Evolutionary conservation across 2,329 filamentous ascomycete genomes (phyloP).

Genomic region (Pleomassaria siparia): DNA sequence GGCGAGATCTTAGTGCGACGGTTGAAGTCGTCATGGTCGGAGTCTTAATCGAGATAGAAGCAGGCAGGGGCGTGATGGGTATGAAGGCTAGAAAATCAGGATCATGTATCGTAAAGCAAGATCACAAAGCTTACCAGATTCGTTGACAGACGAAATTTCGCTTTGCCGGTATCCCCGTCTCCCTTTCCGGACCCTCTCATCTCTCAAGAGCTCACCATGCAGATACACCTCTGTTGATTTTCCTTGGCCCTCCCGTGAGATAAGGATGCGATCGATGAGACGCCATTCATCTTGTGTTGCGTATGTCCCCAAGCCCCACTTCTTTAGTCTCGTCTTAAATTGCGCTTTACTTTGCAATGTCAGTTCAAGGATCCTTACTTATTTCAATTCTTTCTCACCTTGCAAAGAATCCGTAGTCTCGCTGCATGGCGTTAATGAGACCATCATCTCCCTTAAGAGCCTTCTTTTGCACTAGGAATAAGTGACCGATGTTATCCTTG

Average conservation of each 20-base stretch:
- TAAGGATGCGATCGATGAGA: background rate
- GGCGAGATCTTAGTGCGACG: background rate
- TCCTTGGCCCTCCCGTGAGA: background rate
- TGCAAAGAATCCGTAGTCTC: background rate
- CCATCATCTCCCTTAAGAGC: background rate
- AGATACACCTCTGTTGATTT: slow-evolving; percentile 3
- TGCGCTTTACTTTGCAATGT: slow-evolving; percentile 6
- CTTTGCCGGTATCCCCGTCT: background rate
- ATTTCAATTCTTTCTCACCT: background rate
- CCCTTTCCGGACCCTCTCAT: slow-evolving; percentile 5
- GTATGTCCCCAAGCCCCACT: slow-evolving; percentile 9
- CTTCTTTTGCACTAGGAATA: background rate
- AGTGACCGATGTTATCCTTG: background rate
- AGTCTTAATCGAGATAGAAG: background rate
- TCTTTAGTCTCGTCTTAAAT: slow-evolving; percentile 7
- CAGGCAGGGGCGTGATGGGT: background rate
- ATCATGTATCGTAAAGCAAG: background rate
- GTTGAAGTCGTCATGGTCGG: background rate
- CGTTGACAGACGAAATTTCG: background rate
- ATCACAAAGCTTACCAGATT: background rate
- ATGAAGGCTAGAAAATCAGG: background rate
- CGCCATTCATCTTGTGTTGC: slow-evolving; percentile 5
- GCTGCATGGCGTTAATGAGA: background rate
- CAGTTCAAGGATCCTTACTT: background rate
- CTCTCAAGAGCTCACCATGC: background rate